Base-by-base conservation (phyloP, 2,329 filamentous ascomycete species). In the Aspergillus aculeatus region DNA sequence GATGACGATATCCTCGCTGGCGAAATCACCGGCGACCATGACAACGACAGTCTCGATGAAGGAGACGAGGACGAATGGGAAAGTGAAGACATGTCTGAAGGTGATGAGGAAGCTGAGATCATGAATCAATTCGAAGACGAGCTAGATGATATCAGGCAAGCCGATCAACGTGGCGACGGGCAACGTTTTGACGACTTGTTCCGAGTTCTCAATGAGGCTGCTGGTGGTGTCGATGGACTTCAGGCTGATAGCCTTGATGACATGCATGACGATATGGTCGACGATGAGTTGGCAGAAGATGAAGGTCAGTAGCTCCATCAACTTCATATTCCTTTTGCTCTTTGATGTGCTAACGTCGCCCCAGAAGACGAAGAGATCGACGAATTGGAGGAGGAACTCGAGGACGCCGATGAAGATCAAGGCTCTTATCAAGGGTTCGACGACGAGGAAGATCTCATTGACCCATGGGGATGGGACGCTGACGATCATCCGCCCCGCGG, bases 221-320 rank as follows among this genome's bases (percentile, higher is more conserved):
- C 75, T 69, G 67, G 77, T 75, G 66, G 78, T 26, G 69, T 78
- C 47, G 78, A 79, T 48, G 73, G 77, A 58, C 69, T 79, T 38
- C 75, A 78, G 31, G 75, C 71, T 52, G 81, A 79, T 57, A 74
- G 77, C 50, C 76, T 82, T 29, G 79, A 80, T 44, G 83, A 82
- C 68, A 75, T 75, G 55, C 75, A 75, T 55, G 77, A 77, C 65
- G 75, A 78, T 57, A 70, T 78, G 29, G 68, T 75, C 50, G 84
- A 86, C 57, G 84, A 86, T 64, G 84, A 86, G 10, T 78, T 86
- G 76, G 78, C 80, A 54, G 84, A 85, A 62, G 83, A 84, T 60
- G 84, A 85, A 66, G 84, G 82, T 80, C 71, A 62, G 76, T 70
- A 49, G 23, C 12, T 35, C n/a, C 51, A 16, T 16, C 32, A 12